Evolutionary conservation across 805 yeast species (phyloP), one percentile per base, ranked within the genome.

Genomic region (Candida sanyiensis): DNA sequence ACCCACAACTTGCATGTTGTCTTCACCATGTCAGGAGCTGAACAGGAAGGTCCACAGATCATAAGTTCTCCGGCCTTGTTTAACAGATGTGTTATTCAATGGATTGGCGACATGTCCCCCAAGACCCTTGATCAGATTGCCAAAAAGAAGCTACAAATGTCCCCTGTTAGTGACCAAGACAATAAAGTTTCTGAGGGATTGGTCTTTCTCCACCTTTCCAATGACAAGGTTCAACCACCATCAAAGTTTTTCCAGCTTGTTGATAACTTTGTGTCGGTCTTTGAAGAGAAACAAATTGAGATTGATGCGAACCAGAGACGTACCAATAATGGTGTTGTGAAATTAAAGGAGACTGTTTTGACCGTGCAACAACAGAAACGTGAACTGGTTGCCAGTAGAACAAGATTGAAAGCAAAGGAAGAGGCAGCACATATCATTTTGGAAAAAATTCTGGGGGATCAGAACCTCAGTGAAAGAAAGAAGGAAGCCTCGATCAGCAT

Each of bases 401-500:
- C 40, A 2, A 62, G 61, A 17, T 64, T 90, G 22, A 55, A 57
- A 16, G 39, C 27, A 0, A 90, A 88, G 45, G 85, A 83, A 40
- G 49, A 58, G 11, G 84, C 82, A 46, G 95, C 96, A 0, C 71
- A 75, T 42, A 60, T 61, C 19, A 83, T 86, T 70, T 69, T 90
- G 28, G 76, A 80, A 50, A 75, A 66, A 39, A 86, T 90, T 84
- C 69, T 90, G 11, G 61, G 69, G 1, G 94, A 87, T 30, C 97
- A 90, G 55, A 87, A 85, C 53, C 95, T 87, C 50, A 90, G 97
- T 0, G 97, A 90, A 56, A 68, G 96, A 46, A 87, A 83, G 49
- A 83, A 83, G 42, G 95, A 84, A 43, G 88, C 93, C 7, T 85
- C 96, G 0, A 62, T 83, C 3, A 83, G 77, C 35, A 82, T 90